Percentiles rank a stretch among this genome's conserved stretches.
Conservation (phyloP, 148 eudicot species). For the Chenopodium suecicum region DNA sequence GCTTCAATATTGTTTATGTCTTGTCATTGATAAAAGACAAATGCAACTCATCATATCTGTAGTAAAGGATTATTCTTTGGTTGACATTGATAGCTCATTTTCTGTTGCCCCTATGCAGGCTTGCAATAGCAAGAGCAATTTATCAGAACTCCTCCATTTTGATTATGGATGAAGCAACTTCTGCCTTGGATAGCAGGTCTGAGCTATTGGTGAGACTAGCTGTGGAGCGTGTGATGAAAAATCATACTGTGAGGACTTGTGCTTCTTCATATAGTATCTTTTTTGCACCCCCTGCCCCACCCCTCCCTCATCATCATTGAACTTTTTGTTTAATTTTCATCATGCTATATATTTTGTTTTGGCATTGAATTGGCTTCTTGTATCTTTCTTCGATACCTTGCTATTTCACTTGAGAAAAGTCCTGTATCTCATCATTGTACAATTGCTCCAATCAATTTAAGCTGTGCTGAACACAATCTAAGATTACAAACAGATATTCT, state of each 20-base stretch:
- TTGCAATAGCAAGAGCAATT: constrained; percentile 93
- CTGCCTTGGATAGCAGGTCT: constrained; percentile 88
- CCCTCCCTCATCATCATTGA: not conserved
- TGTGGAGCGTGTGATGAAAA: constrained; percentile 68
- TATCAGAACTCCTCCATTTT: constrained; percentile 87
- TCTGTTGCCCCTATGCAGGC: constrained; percentile 41
- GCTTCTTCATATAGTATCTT: constrained; percentile 4
- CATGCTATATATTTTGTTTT: not conserved
- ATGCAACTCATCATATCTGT: not conserved
- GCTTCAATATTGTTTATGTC: not conserved
- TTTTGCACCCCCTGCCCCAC: not conserved
- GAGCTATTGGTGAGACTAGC: constrained; percentile 94
- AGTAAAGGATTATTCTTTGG: not conserved
- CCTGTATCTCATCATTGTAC: not conserved
- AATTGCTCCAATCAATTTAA: not conserved
- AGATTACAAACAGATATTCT: not conserved
- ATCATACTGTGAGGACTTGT: constrained; percentile 63
- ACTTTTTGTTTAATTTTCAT: not conserved
- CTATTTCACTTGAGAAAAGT: not conserved
- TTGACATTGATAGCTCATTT: constrained; percentile 10
- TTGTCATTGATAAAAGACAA: not conserved
- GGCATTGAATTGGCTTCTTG: not conserved
- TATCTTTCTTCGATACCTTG: not conserved
- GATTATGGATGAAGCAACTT: constrained; percentile 95
- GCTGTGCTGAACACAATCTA: not conserved